A percentile compares a stretch with the other conserved stretches of the same genome.
Evolutionary conservation across 1,284 basidiomycete genomes (phyloP).

Genomic region (Abortiporus biennis): DNA sequence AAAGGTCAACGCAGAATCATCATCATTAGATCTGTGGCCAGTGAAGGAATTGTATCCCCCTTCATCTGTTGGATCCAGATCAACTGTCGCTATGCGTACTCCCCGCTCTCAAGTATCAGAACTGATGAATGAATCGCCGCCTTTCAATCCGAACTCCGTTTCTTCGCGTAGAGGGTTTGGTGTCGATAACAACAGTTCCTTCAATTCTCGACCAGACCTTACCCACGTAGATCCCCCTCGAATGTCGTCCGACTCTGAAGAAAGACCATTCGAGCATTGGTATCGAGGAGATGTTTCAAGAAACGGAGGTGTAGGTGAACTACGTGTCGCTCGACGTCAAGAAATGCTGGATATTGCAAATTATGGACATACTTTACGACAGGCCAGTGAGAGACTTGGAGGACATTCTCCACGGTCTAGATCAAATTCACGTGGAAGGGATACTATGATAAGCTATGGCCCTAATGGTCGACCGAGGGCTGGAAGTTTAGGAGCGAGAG

Average conservation of each 20-base stretch:
- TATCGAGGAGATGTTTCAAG: constrained; percentile 74
- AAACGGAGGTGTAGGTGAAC: constrained; percentile 75
- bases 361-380: constrained; percentile 51
- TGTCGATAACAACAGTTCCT: constrained; percentile 11
- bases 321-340: constrained; percentile 59
- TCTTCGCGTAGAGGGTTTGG: constrained; percentile 18
- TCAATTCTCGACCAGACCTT: neutral
- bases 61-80: constrained; percentile 19
- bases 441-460: constrained; percentile 8
- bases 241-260: constrained; percentile 67
- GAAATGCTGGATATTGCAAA: constrained; percentile 82
- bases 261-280: constrained; percentile 77
- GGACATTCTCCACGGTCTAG: constrained; percentile 18
- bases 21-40: constrained; percentile 18
- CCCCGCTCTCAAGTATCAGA: constrained; percentile 28
- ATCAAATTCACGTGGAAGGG: constrained; percentile 22
- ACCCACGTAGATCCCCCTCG: constrained; percentile 26
- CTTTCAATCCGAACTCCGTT: constrained; percentile 19
- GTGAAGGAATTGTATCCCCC: constrained; percentile 19
- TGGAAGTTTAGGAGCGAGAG: constrained; percentile 48
- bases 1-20: constrained; percentile 12
- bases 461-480: constrained; percentile 32
- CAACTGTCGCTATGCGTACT: constrained; percentile 19
- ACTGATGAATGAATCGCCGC: constrained; percentile 41
- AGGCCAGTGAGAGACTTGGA: constrained; percentile 15